phyloP scores from a whole-genome alignment of 345 rosid genomes.

The Dipteronia sinensis region DNA sequence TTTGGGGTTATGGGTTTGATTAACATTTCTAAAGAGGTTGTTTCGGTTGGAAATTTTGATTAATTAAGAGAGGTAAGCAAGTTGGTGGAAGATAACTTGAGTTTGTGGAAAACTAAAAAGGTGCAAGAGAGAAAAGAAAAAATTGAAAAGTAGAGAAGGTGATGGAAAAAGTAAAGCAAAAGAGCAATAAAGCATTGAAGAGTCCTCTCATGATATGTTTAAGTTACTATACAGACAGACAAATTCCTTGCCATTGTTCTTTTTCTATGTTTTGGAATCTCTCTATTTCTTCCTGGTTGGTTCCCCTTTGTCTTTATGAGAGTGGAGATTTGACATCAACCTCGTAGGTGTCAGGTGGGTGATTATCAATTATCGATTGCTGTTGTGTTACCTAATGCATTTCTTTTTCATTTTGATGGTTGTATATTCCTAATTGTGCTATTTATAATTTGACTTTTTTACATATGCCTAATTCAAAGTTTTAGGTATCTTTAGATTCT shows the following conservation, averaged over 20 bases:
- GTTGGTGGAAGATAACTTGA: slow-evolving; percentile 20
- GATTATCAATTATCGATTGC: slow-evolving; percentile 12
- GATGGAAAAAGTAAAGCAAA: slow-evolving; percentile 27
- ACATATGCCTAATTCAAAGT: background rate
- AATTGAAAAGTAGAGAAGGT: background rate
- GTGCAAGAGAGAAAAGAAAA: background rate
- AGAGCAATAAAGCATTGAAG: slow-evolving; percentile 22
- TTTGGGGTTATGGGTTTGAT: background rate
- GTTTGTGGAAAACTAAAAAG: background rate
- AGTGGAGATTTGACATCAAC: slow-evolving; percentile 34
- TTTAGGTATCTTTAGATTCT: slow-evolving; percentile 15
- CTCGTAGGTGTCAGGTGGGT: slow-evolving; percentile 12
- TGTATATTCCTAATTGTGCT: slow-evolving; percentile 16
- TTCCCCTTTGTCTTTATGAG: slow-evolving; percentile 29
- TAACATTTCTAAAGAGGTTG: too few species aligned
- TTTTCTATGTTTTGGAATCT: slow-evolving; percentile 38
- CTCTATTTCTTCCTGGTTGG: slow-evolving; percentile 13
- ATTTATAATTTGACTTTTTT: slow-evolving; percentile 4
- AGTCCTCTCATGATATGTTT: slow-evolving; percentile 28
- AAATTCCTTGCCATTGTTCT: slow-evolving; percentile 4
- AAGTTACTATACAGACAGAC: slow-evolving; percentile 22
- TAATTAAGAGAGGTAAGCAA: slow-evolving; percentile 17
- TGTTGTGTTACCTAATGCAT: background rate
- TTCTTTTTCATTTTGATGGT: slow-evolving; percentile 14
- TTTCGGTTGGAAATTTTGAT: slow-evolving; percentile 6